A percentile compares a stretch with the other conserved stretches of the same genome.
Evolutionary conservation across 306 rosid genomes (phyloP).

Genomic region (Vigna mungo): DNA sequence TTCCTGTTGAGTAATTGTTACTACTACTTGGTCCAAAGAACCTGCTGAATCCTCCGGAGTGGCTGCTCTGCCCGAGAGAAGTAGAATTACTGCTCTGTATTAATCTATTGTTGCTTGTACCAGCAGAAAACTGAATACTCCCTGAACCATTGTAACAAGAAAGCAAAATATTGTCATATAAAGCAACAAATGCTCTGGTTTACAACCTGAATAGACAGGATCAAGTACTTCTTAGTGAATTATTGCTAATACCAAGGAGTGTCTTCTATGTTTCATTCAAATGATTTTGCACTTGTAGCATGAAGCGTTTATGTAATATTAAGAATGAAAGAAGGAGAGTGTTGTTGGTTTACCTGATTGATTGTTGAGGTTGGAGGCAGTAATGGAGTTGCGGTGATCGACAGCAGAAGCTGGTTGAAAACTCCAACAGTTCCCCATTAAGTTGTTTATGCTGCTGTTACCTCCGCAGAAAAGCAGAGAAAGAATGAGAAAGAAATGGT

Average conservation of each 20-base stretch:
- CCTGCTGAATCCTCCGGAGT: constrained; percentile 49
- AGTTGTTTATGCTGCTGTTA: constrained; percentile 16
- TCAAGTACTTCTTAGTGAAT: constrained; percentile 10
- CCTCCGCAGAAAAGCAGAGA: constrained; percentile 27
- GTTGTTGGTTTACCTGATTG: constrained; percentile 43
- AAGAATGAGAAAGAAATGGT: constrained; percentile 3
- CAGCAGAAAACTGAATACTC: constrained; percentile 29
- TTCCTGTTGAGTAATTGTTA: constrained; percentile 59
- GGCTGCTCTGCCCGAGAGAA: constrained; percentile 52
- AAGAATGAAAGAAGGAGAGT: not conserved
- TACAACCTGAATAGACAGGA: not conserved
- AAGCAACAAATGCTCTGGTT: not conserved
- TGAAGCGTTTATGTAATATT: not conserved
- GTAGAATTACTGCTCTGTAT: constrained; percentile 43
- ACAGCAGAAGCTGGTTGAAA: constrained; percentile 31
- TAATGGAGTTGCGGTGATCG: not conserved
- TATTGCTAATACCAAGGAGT: constrained; percentile 6
- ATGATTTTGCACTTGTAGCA: constrained; percentile 20
- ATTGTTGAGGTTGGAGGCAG: constrained; percentile 8
- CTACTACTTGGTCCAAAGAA: constrained; percentile 54
- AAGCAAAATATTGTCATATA: not conserved
- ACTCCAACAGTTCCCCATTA: constrained; percentile 54
- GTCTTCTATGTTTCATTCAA: constrained; percentile 4
- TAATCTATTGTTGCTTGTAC: constrained; percentile 34
- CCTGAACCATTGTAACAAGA: constrained; percentile 46